Conservation (phyloP, 1,284 basidiomycete species). For the Ganoderma lucidum region DNA sequence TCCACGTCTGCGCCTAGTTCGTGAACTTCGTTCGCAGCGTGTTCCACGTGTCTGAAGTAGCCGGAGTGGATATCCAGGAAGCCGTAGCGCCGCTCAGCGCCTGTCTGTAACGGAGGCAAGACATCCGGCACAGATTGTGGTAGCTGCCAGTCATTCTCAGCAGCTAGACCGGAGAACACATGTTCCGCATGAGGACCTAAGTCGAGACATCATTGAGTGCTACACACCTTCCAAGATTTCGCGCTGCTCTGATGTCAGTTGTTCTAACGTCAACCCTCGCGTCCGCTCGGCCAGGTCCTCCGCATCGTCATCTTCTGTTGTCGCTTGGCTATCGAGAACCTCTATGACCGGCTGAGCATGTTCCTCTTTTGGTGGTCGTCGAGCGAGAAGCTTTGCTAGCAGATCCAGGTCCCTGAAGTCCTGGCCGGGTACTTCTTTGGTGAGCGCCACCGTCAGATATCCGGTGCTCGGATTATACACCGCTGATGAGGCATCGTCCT, state of each 20-base stretch:
- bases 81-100: constrained; percentile 64
- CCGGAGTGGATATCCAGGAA: constrained; percentile 77
- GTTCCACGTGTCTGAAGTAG: constrained; percentile 74
- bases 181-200: background rate
- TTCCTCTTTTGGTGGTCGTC: constrained; percentile 52
- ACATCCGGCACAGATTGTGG: constrained; percentile 64
- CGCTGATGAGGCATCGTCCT: constrained; percentile 77
- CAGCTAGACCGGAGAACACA: constrained; percentile 52
- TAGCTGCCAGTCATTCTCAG: constrained; percentile 79
- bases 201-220: background rate
- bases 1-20: constrained; percentile 78
- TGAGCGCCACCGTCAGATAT: constrained; percentile 72
- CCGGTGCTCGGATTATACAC: constrained; percentile 77
- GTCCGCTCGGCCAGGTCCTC: constrained; percentile 52
- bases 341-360: constrained; percentile 64
- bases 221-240: constrained; percentile 66
- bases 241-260: constrained; percentile 60
- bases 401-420: constrained; percentile 80
- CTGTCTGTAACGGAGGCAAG: constrained; percentile 47
- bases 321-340: constrained; percentile 57
- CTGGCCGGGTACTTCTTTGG: constrained; percentile 70
- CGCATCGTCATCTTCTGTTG: constrained; percentile 40
- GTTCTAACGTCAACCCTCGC: constrained; percentile 56
- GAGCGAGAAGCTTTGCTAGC: constrained; percentile 76
- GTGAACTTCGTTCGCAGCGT: constrained; percentile 81